phyloP scores from a whole-genome alignment of 2,329 filamentous ascomycete genomes.

The Pestalotiopsis sp. region DNA sequence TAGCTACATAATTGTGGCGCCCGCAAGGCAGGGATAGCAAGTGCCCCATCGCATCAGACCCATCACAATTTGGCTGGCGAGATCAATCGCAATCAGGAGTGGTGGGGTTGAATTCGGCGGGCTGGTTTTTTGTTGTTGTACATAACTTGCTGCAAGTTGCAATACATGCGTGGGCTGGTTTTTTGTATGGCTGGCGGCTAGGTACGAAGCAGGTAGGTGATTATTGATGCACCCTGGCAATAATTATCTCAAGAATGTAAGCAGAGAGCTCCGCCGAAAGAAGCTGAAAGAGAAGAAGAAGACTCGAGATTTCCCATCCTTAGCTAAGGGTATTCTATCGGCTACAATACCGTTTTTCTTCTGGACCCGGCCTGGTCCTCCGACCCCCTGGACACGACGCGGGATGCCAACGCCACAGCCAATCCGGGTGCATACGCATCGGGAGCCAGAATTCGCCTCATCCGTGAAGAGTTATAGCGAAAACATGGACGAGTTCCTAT shows the following conservation, averaged over 20 bases:
- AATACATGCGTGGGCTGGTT: not conserved
- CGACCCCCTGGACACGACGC: not conserved
- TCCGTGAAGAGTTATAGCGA: not conserved
- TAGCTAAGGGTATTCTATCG: not conserved
- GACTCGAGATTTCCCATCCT: not conserved
- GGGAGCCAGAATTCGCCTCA: not conserved
- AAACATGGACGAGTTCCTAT: not conserved
- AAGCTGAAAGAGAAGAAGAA: not conserved
- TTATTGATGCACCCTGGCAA: not conserved
- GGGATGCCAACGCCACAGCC: not conserved
- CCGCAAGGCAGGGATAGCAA: slow-evolving; percentile 8
- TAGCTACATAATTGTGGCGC: slow-evolving; percentile 10
- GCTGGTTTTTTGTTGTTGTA: not conserved
- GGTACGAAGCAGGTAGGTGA: not conserved
- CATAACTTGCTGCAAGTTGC: not conserved
- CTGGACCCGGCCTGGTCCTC: not conserved
- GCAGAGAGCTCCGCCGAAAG: not conserved
- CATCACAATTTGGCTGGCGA: slow-evolving; percentile 11
- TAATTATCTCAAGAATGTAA: not conserved
- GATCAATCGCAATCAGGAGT: slow-evolving; percentile 11
- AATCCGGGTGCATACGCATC: not conserved
- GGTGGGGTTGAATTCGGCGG: slow-evolving; percentile 3
- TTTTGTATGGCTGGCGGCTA: not conserved
- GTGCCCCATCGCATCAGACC: slow-evolving; percentile 8
- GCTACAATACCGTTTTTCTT: not conserved